Conservation (phyloP, 305 asterid species). For the Ilex paraguariensis region DNA sequence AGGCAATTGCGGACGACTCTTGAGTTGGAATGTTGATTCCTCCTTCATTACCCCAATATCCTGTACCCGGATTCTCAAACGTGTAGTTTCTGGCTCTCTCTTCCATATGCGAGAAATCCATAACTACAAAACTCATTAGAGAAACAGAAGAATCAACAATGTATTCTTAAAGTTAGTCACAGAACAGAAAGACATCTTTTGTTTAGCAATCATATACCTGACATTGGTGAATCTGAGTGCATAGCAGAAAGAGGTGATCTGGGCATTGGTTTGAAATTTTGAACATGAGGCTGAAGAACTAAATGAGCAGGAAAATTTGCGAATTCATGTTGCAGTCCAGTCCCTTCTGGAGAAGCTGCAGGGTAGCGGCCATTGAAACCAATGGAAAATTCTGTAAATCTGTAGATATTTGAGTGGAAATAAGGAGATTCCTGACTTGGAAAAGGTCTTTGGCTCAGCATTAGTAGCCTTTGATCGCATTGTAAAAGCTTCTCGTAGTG, state of each 20-base stretch:
- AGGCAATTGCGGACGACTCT: not conserved
- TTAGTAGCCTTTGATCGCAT: constrained; percentile 29
- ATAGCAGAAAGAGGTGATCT: not conserved
- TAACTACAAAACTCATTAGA: no score
- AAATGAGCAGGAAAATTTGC: not conserved
- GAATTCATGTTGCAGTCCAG: not conserved
- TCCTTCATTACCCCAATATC: constrained; percentile 10
- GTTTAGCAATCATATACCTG: no score
- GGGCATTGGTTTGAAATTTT: not conserved
- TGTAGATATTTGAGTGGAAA: constrained; percentile 25
- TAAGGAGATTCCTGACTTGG: constrained; percentile 32
- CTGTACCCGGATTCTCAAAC: constrained; percentile 6
- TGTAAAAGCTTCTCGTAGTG: constrained; percentile 45
- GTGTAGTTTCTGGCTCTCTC: not conserved
- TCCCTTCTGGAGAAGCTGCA: not conserved
- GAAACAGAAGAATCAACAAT: no score
- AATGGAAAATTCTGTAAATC: constrained; percentile 6
- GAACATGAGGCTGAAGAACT: not conserved
- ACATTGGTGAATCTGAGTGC: not conserved
- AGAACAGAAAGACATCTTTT: no score
- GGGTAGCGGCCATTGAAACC: constrained; percentile 12
- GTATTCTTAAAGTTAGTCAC: no score
- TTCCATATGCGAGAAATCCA: no score
- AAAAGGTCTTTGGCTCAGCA: constrained; percentile 34
- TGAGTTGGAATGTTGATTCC: not conserved